Base-by-base conservation (phyloP, 306 rosid species). In the Dalbergia cultrata region DNA sequence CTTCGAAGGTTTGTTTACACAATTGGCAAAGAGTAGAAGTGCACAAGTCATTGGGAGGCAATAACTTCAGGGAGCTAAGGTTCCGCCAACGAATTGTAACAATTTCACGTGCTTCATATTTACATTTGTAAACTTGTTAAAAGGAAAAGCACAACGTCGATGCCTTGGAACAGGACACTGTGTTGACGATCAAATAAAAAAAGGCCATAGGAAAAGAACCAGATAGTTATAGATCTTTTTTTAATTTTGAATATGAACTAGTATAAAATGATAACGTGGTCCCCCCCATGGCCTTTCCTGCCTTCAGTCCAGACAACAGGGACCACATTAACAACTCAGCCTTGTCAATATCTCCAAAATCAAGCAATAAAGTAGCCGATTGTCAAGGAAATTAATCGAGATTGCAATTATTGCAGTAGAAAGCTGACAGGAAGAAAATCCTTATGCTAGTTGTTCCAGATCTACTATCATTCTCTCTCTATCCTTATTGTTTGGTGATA, bases 301-400 rank as follows among this genome's bases (percentile, higher is more conserved):
- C 78, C 65, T 35, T 72, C 81, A 74, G 34, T 74, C 57, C 43
- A 67, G 87, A 88, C 84, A 82, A 56, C 70, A 67, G 85, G 85
- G 88, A 13, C 67, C 88, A 89, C 39, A 31, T 80, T 33, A 65
- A 80, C 79, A 83, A 61, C 85, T 70, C 67, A 83, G 74, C 76
- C 78, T 16, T 61, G 72, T 80, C 77, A 67, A 39, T 21, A 59
- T 67, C 76, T 73, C 64, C 17, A 58, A 63, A 41, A 75, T 1
- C 67, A 72, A 50, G 67, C 63, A 44, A 84, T 22, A 41, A 9
- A 43, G 39, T 39, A 26, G 56, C 74, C 37, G 52, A 35, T 31
- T 65, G 33, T 56, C 70, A 81, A 49, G 10, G 14, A 16, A 26
- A 18, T 10, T 13, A 22, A 63, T 31, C 3, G 41, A 67, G 18